Evolutionary conservation across 2,329 filamentous ascomycete genomes (phyloP).

Genomic region (Hypoxylon sp.): DNA sequence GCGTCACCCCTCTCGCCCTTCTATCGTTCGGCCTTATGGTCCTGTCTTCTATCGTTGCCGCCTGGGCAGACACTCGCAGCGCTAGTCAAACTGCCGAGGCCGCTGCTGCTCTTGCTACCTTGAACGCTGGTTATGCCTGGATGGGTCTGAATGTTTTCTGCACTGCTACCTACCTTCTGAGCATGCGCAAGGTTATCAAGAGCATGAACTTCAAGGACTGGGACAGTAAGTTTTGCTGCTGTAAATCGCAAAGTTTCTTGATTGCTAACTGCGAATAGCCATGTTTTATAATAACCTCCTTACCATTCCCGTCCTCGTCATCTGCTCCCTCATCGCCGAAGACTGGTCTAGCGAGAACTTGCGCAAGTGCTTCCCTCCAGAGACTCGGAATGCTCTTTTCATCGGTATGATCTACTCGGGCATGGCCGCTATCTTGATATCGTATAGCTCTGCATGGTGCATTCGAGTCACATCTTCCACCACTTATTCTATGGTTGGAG

Average conservation of each 20-base stretch:
- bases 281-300: conserved; percentile 99
- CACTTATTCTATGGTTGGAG: conserved; percentile 98
- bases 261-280: conserved; percentile 69
- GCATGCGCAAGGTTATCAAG: conserved; percentile 99
- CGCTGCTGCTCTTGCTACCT: conserved; percentile 83
- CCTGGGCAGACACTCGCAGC: conserved; percentile 92
- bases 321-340: conserved; percentile 85
- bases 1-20: conserved; percentile 86
- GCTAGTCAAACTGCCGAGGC: conserved; percentile 71
- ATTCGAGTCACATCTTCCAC: conserved; percentile 97
- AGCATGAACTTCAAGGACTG: conserved; percentile 99
- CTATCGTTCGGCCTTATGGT: conserved; percentile 98
- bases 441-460: conserved; percentile 99
- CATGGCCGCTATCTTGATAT: conserved; percentile 94
- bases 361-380: conserved; percentile 87
- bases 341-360: conserved; percentile 94
- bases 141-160: conserved; percentile 98
- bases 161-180: conserved; percentile 88
- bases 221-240: conserved; percentile 80
- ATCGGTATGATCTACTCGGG: conserved; percentile 95
- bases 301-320: conserved; percentile 90
- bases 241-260: neutral
- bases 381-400: conserved; percentile 82
- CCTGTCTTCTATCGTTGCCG: conserved; percentile 91
- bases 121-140: conserved; percentile 97